phyloP scores from a whole-genome alignment of 176 grass and related monocot species.

The Eragrostis nindensis region DNA sequence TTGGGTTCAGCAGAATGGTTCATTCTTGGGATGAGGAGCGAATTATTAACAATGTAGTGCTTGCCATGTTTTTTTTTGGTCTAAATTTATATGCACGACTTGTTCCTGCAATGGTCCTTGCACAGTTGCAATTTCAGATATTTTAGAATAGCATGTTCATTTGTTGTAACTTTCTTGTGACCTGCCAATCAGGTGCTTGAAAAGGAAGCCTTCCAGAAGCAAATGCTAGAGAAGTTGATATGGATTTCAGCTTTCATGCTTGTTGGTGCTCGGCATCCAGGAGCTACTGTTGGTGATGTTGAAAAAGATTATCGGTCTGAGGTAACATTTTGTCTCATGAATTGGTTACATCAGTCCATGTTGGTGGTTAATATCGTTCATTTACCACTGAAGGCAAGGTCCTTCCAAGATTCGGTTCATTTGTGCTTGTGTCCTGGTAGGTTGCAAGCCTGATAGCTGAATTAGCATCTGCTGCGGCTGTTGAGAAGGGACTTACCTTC shows the following conservation, averaged over 20 bases:
- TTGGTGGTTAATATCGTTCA: not conserved
- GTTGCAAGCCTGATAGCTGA: conserved; percentile 75
- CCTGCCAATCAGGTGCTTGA: conserved; percentile 69
- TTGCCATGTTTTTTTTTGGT: not conserved
- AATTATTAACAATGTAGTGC: not conserved
- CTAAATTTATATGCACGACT: not conserved
- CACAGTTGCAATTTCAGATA: not conserved
- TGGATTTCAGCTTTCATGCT: conserved; percentile 99
- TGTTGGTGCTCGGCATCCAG: conserved; percentile 88
- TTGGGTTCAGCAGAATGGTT: not conserved
- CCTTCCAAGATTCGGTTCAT: not conserved
- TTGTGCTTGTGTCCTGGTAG: conserved; percentile 38
- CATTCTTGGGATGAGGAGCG: not conserved
- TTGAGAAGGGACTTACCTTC: conserved; percentile 67
- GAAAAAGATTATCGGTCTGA: conserved; percentile 77
- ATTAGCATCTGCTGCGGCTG: conserved; percentile 65
- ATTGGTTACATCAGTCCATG: not conserved
- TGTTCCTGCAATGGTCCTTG: not conserved
- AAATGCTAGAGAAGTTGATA: conserved; percentile 97
- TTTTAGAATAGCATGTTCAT: not conserved
- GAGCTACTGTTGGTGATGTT: conserved; percentile 75
- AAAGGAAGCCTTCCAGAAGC: conserved; percentile 88
- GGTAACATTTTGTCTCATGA: conserved; percentile 42
- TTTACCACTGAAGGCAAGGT: not conserved
- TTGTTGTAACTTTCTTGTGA: not conserved